Evolutionary conservation across 495 filamentous ascomycete genomes (phyloP).

Genomic region (Jackrogersella multiformis): DNA sequence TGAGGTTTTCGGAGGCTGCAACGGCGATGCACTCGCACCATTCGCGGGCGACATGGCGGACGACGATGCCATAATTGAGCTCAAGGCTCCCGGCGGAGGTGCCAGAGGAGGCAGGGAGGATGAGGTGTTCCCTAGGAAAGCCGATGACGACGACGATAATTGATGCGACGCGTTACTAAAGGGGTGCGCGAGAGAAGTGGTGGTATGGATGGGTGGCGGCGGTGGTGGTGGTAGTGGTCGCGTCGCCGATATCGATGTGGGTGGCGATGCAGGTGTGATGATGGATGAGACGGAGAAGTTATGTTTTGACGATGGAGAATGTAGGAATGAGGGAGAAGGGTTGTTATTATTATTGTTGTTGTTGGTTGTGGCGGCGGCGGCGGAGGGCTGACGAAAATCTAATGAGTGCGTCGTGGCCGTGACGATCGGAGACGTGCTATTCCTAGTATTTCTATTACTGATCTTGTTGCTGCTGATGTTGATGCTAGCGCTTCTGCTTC

Average conservation of each 20-base stretch:
- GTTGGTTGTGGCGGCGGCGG: conserved; percentile 12
- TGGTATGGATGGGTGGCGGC: conserved; percentile 18
- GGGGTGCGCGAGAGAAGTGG: conserved; percentile 37
- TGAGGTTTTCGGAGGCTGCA: conserved; percentile 45
- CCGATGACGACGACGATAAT: conserved; percentile 31
- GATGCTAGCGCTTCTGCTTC: conserved; percentile 1
- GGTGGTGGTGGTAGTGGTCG: conserved; percentile 33
- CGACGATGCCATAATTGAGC: conserved; percentile 47
- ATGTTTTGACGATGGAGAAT: conserved; percentile 26
- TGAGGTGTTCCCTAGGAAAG: conserved; percentile 14
- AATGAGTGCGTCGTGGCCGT: conserved; percentile 42
- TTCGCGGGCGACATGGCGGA: conserved; percentile 45
- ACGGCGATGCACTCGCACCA: conserved; percentile 47
- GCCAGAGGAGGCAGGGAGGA: conserved; percentile 41
- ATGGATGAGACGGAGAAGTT: conserved; percentile 36
- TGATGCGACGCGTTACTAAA: conserved; percentile 47
- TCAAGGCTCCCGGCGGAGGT: conserved; percentile 47
- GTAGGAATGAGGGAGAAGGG: not conserved
- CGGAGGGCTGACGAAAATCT: conserved; percentile 49
- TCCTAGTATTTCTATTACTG: conserved; percentile 18
- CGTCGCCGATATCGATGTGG: conserved; percentile 31
- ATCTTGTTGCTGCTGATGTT: conserved; percentile 18
- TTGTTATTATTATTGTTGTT: not conserved
- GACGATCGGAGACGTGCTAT: conserved; percentile 42
- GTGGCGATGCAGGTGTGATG: conserved; percentile 37